Conservation (phyloP, 192 early-diverging fungal species). For the Mortierella antarctica region DNA sequence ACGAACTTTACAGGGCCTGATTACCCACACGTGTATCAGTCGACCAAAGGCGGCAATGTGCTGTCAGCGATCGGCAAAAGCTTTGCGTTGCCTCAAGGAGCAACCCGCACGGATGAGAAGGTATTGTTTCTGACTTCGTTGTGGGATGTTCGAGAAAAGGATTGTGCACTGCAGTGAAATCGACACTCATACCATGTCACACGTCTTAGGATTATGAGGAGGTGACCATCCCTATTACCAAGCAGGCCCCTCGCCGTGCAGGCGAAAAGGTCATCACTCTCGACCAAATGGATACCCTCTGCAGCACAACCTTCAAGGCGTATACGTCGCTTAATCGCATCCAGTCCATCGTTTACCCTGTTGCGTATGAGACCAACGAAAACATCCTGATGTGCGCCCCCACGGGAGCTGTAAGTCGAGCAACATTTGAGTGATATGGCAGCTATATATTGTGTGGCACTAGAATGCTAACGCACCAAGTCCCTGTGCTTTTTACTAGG, state of each 20-base stretch:
- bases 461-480: constrained; percentile 1
- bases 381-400: constrained; percentile 99
- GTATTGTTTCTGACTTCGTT: constrained; percentile 14
- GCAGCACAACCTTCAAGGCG: constrained; percentile 82
- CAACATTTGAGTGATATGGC: constrained; percentile 1
- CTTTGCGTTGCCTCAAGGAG: constrained; percentile 84
- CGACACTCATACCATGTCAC: not conserved
- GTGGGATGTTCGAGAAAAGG: not conserved
- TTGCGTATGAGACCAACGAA: constrained; percentile 94
- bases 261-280: constrained; percentile 76
- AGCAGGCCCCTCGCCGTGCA: constrained; percentile 69
- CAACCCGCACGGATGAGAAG: constrained; percentile 74
- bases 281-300: constrained; percentile 78
- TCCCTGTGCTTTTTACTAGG: constrained; percentile 53
- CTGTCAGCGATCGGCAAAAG: constrained; percentile 82
- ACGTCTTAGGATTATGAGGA: constrained; percentile 85
- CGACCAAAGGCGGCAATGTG: constrained; percentile 71
- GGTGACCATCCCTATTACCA: constrained; percentile 86
- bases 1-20: constrained; percentile 42
- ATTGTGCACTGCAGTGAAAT: not conserved
- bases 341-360: constrained; percentile 95
- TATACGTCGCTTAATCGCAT: constrained; percentile 93
- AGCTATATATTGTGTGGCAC: not conserved
- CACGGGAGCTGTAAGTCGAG: constrained; percentile 87
- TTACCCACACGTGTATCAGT: constrained; percentile 90